Evolutionary conservation across 2,329 filamentous ascomycete genomes (phyloP), one percentile per base, ranked within the genome.

Genomic region (Colletotrichum tamarilloi): DNA sequence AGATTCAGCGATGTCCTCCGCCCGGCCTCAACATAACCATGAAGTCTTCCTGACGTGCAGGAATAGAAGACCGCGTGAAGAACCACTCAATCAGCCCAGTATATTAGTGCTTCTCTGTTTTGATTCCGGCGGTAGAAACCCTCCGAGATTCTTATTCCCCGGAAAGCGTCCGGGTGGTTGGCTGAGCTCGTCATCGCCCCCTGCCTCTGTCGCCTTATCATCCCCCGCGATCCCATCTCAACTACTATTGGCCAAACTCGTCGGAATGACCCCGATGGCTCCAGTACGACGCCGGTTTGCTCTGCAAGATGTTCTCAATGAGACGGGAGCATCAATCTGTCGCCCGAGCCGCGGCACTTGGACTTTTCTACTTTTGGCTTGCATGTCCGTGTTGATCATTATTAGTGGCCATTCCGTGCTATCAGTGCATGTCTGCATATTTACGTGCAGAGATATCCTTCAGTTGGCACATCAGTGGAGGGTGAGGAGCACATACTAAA

Each of bases 151-250:
- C 19, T 49, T 49, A 49, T 22, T 22, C 42, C 19, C 42, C 42
- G 19, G 42, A 11, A 19, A 49, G 42, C 19, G 19, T 11, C 16
- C 42, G 19, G 42, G 42, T 59, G 32, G 32, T 38, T 35, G 32
- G 12, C 22, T 38, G 26, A 71, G 63, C 68, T 71, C 68, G 68
- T 38, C 63, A 71, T 71, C 46, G 22, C 14, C 68, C 68, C 68
- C 62, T 62, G 68, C 49, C 68, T n/a, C 42, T 71, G 68, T 67
- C 68, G 62, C 60, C 63, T 71, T 71, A 52, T 46, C 26, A 22
- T n/a, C 32, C 68, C 63, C 56, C 56, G 56, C 68, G 63, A 67
- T 67, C n/a, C 16, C 46, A 42, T 49, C 5, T 28, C 8, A 5
- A 60, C 46, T 9, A 30, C 56, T 55, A 71, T 67, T 71, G 68